Base-by-base conservation (phyloP, 306 rosid genomes). In the Sphenostylis stenocarpa region DNA sequence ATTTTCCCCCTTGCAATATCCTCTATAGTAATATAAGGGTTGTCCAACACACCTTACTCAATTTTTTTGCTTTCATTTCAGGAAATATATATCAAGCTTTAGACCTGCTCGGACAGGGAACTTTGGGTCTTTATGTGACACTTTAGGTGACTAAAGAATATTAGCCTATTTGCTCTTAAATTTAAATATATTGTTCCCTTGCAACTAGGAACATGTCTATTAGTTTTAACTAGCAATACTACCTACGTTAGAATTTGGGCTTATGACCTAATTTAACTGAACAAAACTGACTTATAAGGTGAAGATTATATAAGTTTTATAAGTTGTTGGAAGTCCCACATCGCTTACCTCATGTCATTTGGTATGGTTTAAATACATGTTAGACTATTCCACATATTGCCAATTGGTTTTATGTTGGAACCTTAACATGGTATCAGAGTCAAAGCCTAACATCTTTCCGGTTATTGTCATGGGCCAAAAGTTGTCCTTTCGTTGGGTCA, bases 21-120 rank as follows among this genome's bases (percentile, higher is more conserved):
- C 63, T 68, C 43, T 55, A 13, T 29, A 44, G 7, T 19, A 31
- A 28, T 69, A 67, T 75, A 23, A 71, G 56, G 76, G 67, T 75
- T 63, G 61, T 51, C 48, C 41, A 38, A 65, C 70, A 81, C 1
- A 29, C 21, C 43, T 15, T 29, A 7, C 23, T 31, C 65, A 60
- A 29, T 31, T 29, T 28, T 60, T 60, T 29, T 75, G 41, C 72
- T 49, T 34, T 82, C 48, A 57, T 83, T 87, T 75, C 89, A 95
- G 99, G 97, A 95, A 89, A 86, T 95, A 88, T 68, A 69, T 95
- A 75, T 90, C 99, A 74, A 92, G 87, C 86, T 77, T 89, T 36
- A 90, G 91, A 68, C 89, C 90, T 81, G 70, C 86, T 79, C 91
- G 91, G 80, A 77, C 78, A 43, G 97, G 97, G 69, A 87, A 83